A percentile compares a stretch with the other conserved stretches of the same genome.
phyloP scores from a whole-genome alignment of 345 rosid species.

The Melastoma malabathricum region DNA sequence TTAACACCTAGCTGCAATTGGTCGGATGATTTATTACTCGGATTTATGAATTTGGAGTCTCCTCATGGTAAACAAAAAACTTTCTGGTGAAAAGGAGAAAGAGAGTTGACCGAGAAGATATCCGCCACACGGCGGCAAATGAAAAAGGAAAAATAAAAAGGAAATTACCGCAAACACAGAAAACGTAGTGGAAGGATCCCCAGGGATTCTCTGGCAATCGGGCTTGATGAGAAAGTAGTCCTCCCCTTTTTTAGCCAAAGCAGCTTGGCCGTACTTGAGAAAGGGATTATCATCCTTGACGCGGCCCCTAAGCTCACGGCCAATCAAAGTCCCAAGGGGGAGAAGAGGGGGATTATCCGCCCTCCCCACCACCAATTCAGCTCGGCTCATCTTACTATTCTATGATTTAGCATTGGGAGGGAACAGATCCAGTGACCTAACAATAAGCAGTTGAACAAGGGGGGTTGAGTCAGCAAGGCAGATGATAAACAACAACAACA shows the following conservation, averaged over 20 bases:
- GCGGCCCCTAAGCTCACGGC: constrained; percentile 74
- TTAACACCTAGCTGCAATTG: too few relatives aligned
- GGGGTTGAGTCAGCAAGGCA: too few relatives aligned
- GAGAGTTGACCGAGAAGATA: too few relatives aligned
- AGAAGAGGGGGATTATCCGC: constrained; percentile 63
- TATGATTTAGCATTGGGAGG: too few relatives aligned
- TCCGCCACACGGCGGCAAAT: background rate
- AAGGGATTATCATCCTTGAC: constrained; percentile 70
- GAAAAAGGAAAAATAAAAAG: too few relatives aligned
- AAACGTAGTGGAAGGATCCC: constrained; percentile 59
- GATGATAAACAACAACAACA: too few relatives aligned
- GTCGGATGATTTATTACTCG: too few relatives aligned
- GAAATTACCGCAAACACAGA: constrained; percentile 74
- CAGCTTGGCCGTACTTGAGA: constrained; percentile 89
- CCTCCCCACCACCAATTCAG: constrained; percentile 44
- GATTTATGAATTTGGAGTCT: too few relatives aligned
- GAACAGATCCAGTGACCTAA: too few relatives aligned
- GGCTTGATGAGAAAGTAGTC: constrained; percentile 71
- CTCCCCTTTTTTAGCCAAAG: constrained; percentile 91
- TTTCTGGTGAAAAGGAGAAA: too few relatives aligned
- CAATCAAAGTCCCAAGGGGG: constrained; percentile 82
- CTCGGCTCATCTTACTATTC: constrained; percentile 45
- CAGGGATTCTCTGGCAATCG: constrained; percentile 67
- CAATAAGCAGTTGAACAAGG: too few relatives aligned
- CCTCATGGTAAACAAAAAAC: too few relatives aligned